Conservation (phyloP, 768 basidiomycete species). For the Paxillus involutus region DNA sequence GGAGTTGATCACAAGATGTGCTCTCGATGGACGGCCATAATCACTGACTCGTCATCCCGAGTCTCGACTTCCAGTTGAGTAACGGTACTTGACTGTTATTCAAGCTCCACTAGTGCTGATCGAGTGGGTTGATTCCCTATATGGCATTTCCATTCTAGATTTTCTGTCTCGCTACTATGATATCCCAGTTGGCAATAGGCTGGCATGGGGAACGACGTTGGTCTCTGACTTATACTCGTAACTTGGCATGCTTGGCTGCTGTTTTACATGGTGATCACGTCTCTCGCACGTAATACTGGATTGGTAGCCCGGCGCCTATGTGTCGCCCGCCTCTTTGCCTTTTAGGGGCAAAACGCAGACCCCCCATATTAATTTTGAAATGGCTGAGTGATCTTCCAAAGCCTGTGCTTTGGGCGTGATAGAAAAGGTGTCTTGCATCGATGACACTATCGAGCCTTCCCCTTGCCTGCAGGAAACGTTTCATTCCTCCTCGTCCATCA, state of each 20-base stretch:
- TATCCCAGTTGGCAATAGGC: background rate
- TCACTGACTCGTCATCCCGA: too few species aligned
- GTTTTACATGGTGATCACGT: background rate
- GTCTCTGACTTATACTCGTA: slow-evolving; percentile 5
- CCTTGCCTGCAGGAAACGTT: slow-evolving; percentile 22
- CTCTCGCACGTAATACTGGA: background rate
- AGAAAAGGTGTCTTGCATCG: slow-evolving; percentile 25
- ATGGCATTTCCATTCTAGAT: slow-evolving; percentile 12
- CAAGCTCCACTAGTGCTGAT: slow-evolving; percentile 13
- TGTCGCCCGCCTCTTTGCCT: slow-evolving; percentile 18
- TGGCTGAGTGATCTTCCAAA: slow-evolving; percentile 29
- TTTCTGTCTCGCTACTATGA: slow-evolving; percentile 6
- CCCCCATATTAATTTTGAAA: slow-evolving; percentile 28
- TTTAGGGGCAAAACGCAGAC: slow-evolving; percentile 22
- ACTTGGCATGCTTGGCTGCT: background rate
- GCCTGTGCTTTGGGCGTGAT: slow-evolving; percentile 20
- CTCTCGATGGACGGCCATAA: too few species aligned
- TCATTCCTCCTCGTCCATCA: slow-evolving; percentile 31
- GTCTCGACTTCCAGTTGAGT: background rate
- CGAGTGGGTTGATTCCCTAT: slow-evolving; percentile 9
- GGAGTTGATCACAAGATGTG: background rate
- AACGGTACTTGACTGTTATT: background rate
- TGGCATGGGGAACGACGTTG: too few species aligned
- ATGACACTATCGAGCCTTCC: slow-evolving; percentile 30
- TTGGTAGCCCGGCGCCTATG: background rate